A percentile compares a stretch with the other conserved stretches of the same genome.
Evolutionary conservation across 345 rosid genomes (phyloP).

Genomic region (Gossypium arboreum): DNA sequence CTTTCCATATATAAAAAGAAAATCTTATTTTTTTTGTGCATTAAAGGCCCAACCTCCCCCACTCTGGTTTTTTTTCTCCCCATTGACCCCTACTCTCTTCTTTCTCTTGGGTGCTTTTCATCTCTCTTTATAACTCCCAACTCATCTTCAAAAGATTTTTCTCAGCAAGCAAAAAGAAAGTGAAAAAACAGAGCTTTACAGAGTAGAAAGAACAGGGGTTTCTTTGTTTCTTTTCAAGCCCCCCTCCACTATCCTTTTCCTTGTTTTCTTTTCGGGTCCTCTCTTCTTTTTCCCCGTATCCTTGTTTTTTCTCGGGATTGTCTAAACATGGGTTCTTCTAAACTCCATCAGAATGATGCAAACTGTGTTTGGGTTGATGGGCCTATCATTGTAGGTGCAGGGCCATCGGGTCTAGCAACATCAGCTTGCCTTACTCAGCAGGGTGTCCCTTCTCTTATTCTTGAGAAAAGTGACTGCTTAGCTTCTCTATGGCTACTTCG

Average conservation of each 20-base stretch:
- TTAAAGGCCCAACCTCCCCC: slow-evolving; percentile 2
- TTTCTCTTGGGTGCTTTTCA: background rate
- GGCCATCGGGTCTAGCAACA: slow-evolving; percentile 82
- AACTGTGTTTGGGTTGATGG: slow-evolving; percentile 33
- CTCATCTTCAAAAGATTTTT: slow-evolving; percentile 8
- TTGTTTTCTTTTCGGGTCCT: background rate
- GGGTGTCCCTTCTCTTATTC: slow-evolving; percentile 62
- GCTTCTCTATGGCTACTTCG: slow-evolving; percentile 79
- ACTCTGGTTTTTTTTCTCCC: background rate
- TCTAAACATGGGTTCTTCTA: slow-evolving; percentile 40
- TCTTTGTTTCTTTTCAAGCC: background rate
- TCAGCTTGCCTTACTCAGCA: slow-evolving; percentile 65
- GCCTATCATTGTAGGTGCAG: slow-evolving; percentile 92
- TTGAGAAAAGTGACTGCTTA: slow-evolving; percentile 67
- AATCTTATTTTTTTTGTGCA: background rate
- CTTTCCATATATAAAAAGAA: too few species aligned
- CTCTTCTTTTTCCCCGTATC: background rate
- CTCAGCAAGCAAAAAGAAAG: background rate
- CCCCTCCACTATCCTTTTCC: too few species aligned
- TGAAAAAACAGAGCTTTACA: slow-evolving; percentile 22
- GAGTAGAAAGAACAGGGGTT: slow-evolving; percentile 22
- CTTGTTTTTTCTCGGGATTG: background rate
- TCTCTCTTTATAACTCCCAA: slow-evolving; percentile 18
- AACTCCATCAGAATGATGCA: slow-evolving; percentile 19
- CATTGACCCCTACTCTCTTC: background rate